Conservation (phyloP, 1,139 yeast genomes). For the Scheffersomyces lignicola region DNA sequence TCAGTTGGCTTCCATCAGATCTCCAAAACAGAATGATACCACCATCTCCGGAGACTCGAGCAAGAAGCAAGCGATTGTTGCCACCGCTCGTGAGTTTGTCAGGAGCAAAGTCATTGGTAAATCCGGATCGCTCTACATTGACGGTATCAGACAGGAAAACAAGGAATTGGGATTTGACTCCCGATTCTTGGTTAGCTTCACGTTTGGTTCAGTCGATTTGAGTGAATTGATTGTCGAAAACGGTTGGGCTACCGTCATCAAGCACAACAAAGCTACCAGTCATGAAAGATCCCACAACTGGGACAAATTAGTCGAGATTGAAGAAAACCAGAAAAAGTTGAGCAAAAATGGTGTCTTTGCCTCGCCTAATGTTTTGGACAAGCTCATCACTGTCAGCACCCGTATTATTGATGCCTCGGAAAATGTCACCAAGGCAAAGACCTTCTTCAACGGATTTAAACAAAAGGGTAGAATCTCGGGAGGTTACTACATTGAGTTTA, state of each 20-base stretch:
- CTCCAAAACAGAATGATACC: constrained; percentile 66
- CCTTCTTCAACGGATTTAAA: constrained; percentile 69
- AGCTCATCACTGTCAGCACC: constrained; percentile 51
- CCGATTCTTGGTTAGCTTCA: constrained; percentile 61
- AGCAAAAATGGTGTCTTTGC: constrained; percentile 61
- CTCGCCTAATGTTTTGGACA: constrained; percentile 48
- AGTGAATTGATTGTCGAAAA: constrained; percentile 60
- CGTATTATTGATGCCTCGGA: constrained; percentile 82
- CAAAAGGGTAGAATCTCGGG: constrained; percentile 62
- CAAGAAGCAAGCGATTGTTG: constrained; percentile 51
- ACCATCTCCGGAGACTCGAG: constrained; percentile 43
- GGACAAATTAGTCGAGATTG: constrained; percentile 76
- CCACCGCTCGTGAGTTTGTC: constrained; percentile 70
- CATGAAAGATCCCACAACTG: constrained; percentile 73
- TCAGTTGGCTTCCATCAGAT: constrained; percentile 72
- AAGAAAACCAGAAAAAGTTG: constrained; percentile 55
- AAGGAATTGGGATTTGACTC: constrained; percentile 58
- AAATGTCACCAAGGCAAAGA: constrained; percentile 66
- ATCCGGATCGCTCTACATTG: constrained; percentile 57
- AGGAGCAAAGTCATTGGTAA: constrained; percentile 72
- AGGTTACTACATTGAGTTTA: constrained; percentile 61
- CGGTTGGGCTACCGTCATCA: constrained; percentile 79
- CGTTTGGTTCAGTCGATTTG: constrained; percentile 55
- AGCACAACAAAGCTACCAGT: constrained; percentile 70
- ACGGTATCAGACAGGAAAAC: constrained; percentile 65